phyloP scores from a whole-genome alignment of 768 basidiomycete species.

The Russula sp. region DNA sequence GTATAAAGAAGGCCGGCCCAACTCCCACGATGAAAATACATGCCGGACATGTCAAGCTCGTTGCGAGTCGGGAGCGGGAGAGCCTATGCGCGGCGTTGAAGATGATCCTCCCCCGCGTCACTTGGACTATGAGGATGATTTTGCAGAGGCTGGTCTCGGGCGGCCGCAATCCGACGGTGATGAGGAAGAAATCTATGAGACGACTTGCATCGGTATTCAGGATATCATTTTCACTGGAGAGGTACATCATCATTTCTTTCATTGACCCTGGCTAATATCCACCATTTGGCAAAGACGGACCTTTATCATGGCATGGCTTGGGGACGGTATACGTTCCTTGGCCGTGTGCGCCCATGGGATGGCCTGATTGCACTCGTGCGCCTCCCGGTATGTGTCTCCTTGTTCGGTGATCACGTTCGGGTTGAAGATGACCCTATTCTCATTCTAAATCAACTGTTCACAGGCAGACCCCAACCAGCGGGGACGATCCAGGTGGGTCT shows the following conservation, averaged over 20 bases:
- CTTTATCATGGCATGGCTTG: conserved; percentile 31
- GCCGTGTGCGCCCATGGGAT: conserved; percentile 33
- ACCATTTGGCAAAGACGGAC: conserved; percentile 38
- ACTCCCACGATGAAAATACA: conserved; percentile 37
- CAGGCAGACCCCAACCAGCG: conserved; percentile 11
- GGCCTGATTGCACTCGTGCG: conserved; percentile 34
- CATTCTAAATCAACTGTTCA: background rate
- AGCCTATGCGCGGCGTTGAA: conserved; percentile 4
- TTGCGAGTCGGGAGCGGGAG: conserved; percentile 10
- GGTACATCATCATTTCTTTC: conserved; percentile 29
- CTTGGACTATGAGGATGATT: conserved; percentile 22
- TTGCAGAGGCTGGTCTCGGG: conserved; percentile 22
- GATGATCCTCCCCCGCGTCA: background rate
- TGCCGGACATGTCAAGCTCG: conserved; percentile 27
- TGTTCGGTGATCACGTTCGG: background rate
- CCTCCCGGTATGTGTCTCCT: conserved; percentile 22
- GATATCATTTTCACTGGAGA: conserved; percentile 59
- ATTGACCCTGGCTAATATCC: background rate
- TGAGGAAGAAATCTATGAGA: conserved; percentile 22
- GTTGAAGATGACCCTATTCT: background rate
- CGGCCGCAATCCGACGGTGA: conserved; percentile 26
- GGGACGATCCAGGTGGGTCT: conserved; percentile 34
- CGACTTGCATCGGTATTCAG: conserved; percentile 44
- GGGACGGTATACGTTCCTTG: conserved; percentile 31
- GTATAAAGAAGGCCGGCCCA: conserved; percentile 32